Base-by-base conservation (phyloP, 2,329 filamentous ascomycete genomes). In the Botryotinia convoluta region DNA sequence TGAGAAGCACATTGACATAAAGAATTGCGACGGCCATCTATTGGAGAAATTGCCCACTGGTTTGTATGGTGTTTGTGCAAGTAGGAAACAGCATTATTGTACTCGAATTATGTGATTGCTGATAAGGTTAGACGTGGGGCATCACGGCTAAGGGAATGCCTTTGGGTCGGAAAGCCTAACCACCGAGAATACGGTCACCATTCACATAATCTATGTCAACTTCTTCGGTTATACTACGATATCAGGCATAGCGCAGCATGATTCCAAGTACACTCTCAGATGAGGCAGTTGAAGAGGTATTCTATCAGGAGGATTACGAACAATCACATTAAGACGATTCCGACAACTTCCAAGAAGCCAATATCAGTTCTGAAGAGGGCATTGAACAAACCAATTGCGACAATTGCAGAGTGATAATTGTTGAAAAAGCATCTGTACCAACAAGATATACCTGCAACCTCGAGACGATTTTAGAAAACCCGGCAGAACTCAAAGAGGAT, bases 111-210 rank as follows among this genome's bases (percentile, higher is more conserved):
- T 69, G 9, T 42, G 37, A 54, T 39, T 68, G n/a, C 10, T 68
- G 64, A 68, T n/a, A 57, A 63, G 51, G 35, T 69, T 42, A 9
- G 37, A 69, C 65, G 65, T 69, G 65, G 65, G 65, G 65, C n/a
- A 69, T 59, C 29, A 57, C 6, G 12, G 18, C 37, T 3, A 32
- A 42, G 10, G n/a, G 48, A 57, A 32, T 29, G 39, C 26, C 48
- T 16, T 32, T 26, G 42, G 35, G 44, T 18, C 45, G 61, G 59
- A 35, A 57, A 57, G 26, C 44, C n/a, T 64, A 57, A 57, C 6
- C 65, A 32, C 65, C 65, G 65, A 69, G 8, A 69, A 57, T 59
- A 68, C 65, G 65, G 65, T 68, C 26, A 68, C 48, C 35, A 42
- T 42, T 57, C 65, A 68, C 26, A 57, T 51, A 57, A 26, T 22